Evolutionary conservation across 495 filamentous ascomycete genomes (phyloP), one percentile per base, ranked within the genome.

Genomic region (Aspergillus ellipticus): DNA sequence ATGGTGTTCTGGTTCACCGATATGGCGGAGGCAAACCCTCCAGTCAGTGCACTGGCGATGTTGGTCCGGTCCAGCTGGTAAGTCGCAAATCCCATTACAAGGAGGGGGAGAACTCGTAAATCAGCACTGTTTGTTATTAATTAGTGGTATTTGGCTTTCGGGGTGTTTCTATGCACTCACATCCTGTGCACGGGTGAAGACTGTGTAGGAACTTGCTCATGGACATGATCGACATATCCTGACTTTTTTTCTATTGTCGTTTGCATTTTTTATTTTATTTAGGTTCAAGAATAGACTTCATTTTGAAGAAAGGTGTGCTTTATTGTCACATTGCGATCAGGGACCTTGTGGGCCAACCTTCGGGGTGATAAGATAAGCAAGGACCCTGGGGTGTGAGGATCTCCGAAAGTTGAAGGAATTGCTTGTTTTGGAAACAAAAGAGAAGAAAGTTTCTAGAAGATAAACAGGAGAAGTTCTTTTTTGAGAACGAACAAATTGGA

Each of bases 1-100:
- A 82, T 78, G 42, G 80, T 77, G 49, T 75, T 74, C 49, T 81
- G 78, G 33, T 68, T 63, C 31, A 83, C 71, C 0, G 68, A 70
- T 13, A 82, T 70, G 22, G 73, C 73, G 1, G 57, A 50, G 2
- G 74, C 68, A 35, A 83, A 77, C 19, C 63, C 67, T 6, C 67
- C 73, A 1, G 80, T 82, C 7, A 77, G 24, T 1, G 68, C 71
- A 37, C 67, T 79, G 24, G 78, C 73, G 54, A 76, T 69, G 28
- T 79, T 77, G 11, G 62, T 74, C 22, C 80, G 65, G 51, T 83
- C 80, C 6, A 83, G 55, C 53, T 81, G 69, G 22, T 79, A 64
- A 11, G 70, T 65, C 48, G 81, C 78, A 52, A 86, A 77, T 5
- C 77, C 77, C 2, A 83, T 35, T 5, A 73, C 58, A 7, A 82